These are phyloP conservation scores for Apodospora peruviana DNA, from an alignment of 495 filamentous ascomycete genomes.

Conservation along the genomic window DNA sequence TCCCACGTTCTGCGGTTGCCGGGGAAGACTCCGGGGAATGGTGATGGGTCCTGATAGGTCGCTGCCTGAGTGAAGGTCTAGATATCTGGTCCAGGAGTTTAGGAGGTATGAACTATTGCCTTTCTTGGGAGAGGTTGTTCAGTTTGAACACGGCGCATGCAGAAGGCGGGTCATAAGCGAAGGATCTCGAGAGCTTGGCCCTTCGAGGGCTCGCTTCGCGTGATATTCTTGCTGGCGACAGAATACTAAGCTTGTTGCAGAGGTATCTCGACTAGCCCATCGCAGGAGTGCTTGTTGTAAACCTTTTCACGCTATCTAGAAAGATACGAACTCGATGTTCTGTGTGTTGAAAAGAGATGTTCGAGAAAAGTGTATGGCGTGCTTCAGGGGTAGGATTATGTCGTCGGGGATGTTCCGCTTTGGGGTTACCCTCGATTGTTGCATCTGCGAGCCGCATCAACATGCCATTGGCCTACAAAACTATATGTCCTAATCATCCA, in stretches of 20 bases:
- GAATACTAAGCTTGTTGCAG: neutral
- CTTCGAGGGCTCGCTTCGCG: neutral
- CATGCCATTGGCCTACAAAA: no score
- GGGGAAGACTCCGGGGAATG: neutral
- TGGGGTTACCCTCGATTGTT: neutral
- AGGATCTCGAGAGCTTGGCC: no score
- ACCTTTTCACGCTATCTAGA: no score
- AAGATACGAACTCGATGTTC: neutral
- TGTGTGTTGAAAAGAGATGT: neutral
- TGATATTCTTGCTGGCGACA: neutral
- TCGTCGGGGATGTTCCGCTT: neutral
- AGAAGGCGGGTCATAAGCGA: no score
- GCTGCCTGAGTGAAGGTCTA: no score
- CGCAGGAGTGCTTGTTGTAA: no score
- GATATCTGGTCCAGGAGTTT: neutral
- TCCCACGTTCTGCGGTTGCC: neutral
- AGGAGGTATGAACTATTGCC: neutral
- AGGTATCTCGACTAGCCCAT: no score
- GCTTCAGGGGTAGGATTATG: neutral
- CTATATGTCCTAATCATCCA: no score
- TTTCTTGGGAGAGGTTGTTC: no score
- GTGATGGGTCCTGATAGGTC: neutral
- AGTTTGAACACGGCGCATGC: no score
- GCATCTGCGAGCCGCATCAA: no score
- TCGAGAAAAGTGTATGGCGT: neutral